phyloP scores from a whole-genome alignment of 768 basidiomycete genomes.

The Tubosaeta sp. region DNA sequence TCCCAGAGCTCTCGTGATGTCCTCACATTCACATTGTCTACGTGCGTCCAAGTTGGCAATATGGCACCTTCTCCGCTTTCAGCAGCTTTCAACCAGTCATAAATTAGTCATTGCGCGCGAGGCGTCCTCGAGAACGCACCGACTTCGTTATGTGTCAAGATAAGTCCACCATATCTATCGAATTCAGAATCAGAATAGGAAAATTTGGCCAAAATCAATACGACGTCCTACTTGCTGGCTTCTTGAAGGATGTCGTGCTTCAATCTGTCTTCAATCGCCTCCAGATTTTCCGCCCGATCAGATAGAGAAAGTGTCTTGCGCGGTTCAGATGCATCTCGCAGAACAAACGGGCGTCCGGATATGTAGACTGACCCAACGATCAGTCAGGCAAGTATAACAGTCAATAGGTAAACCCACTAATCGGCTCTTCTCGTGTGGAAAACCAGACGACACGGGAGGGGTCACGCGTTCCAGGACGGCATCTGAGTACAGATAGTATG shows the following conservation, averaged over 20 bases:
- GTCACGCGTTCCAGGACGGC: slow-evolving; percentile 57
- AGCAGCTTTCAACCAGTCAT: slow-evolving; percentile 32
- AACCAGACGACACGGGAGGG: slow-evolving; percentile 89
- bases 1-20: slow-evolving; percentile 88
- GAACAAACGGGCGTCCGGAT: slow-evolving; percentile 87
- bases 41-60: slow-evolving; percentile 90
- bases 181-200: slow-evolving; percentile 7
- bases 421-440: slow-evolving; percentile 93
- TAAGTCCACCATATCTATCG: slow-evolving; percentile 77
- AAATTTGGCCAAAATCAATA: neutral
- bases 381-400: neutral
- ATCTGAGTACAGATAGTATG: slow-evolving; percentile 79
- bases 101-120: slow-evolving; percentile 2
- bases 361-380: slow-evolving; percentile 57
- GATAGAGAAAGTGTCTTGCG: slow-evolving; percentile 74
- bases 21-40: slow-evolving; percentile 77
- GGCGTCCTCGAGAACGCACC: slow-evolving; percentile 39
- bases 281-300: slow-evolving; percentile 91
- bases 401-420: slow-evolving; percentile 50
- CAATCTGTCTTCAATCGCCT: slow-evolving; percentile 84
- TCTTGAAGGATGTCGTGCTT: slow-evolving; percentile 91
- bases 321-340: slow-evolving; percentile 84
- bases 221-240: slow-evolving; percentile 50
- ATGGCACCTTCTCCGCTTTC: slow-evolving; percentile 75
- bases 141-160: slow-evolving; percentile 92